Base-by-base conservation (phyloP, 257 asterid species). In the Solanum peruvianum region DNA sequence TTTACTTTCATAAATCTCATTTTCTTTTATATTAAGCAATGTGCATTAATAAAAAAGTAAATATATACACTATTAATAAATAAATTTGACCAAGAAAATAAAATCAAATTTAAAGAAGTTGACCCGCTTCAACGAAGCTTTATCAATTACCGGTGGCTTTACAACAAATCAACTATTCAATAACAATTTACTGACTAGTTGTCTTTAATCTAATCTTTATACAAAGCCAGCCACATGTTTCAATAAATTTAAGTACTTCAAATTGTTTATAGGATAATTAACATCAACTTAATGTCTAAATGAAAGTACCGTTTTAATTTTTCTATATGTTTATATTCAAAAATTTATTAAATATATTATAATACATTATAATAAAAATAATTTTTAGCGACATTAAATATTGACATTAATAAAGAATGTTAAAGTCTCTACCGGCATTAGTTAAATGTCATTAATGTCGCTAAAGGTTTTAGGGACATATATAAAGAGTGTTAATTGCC, bases 111-210 rank as follows among this genome's bases (percentile, higher is more conserved):
- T 27, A 45, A 45, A 27, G 35, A 45, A 78, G 66, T 78, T 45
- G 84, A 78, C 84, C 39, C 27, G 27, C 84, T 78, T 45, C 84
- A 78, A 78, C 41, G 41, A 60, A 78, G 42, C 15, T 29, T 78
- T 78, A 45, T 37, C 13, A 78, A 42, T 78, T 16, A 45, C 5
- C 16, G 25, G 66, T 44, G 66, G 66, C 66, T 78, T 78, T 87
- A 27, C 89, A 85, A 81, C 87, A 85, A 82, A 89, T 86, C 84
- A 78, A 78, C 77, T 35, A 18, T 9, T 6, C 23, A 9, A 81
- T 83, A 89, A 89, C 89, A 60, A 44, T 71, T 89, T 87, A 71
- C 85, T 87, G 87, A 87, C 91, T 44, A 25, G 8, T 11, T 49
- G 16, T 14, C 60, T n/a, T 78, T n/a, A 83, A 12, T 12, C 11